A percentile compares a stretch with the other conserved stretches of the same genome.
Evolutionary conservation across 2,329 filamentous ascomycete species (phyloP).

Genomic region (Nothophoma quercina): DNA sequence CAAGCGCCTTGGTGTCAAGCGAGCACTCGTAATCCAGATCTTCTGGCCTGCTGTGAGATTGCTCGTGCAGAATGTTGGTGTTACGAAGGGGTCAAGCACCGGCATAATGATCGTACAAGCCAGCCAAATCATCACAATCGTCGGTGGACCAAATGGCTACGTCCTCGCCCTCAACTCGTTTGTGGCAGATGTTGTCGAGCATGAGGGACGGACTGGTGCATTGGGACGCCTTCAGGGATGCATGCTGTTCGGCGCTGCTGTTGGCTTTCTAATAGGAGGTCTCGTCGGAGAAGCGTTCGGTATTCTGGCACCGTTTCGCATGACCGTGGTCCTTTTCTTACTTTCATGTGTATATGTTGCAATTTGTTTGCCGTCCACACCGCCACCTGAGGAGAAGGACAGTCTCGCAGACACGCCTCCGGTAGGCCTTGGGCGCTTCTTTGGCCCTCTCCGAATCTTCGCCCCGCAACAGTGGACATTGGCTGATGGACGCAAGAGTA

Average conservation of each 20-base stretch:
- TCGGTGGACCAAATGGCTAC: slow-evolving; percentile 74
- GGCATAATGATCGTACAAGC: slow-evolving; percentile 74
- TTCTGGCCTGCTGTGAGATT: slow-evolving; percentile 71
- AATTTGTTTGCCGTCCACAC: slow-evolving; percentile 58
- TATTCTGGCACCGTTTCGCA: slow-evolving; percentile 70
- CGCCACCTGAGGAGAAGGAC: slow-evolving; percentile 38
- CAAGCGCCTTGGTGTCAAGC: slow-evolving; percentile 70
- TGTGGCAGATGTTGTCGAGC: slow-evolving; percentile 69
- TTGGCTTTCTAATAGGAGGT: slow-evolving; percentile 71
- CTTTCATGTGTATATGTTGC: slow-evolving; percentile 53
- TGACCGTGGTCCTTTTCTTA: slow-evolving; percentile 66
- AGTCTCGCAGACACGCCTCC: slow-evolving; percentile 25
- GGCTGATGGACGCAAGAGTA: slow-evolving; percentile 58
- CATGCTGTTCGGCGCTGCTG: slow-evolving; percentile 71
- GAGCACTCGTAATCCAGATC: slow-evolving; percentile 68
- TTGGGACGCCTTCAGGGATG: slow-evolving; percentile 72
- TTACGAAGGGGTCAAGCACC: slow-evolving; percentile 64
- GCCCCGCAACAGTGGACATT: slow-evolving; percentile 64
- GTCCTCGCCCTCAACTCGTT: slow-evolving; percentile 74
- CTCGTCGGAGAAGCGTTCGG: slow-evolving; percentile 69
- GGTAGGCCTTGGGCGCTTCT: slow-evolving; percentile 61
- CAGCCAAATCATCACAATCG: slow-evolving; percentile 71
- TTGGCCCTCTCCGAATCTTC: slow-evolving; percentile 70
- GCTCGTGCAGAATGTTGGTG: slow-evolving; percentile 69
- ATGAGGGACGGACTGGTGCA: slow-evolving; percentile 67